Percentiles rank a stretch among this genome's conserved stretches.
These are phyloP conservation scores for Aegilops longissima DNA, from an alignment of 176 grass and related monocot genomes.

Conservation along the genomic window DNA sequence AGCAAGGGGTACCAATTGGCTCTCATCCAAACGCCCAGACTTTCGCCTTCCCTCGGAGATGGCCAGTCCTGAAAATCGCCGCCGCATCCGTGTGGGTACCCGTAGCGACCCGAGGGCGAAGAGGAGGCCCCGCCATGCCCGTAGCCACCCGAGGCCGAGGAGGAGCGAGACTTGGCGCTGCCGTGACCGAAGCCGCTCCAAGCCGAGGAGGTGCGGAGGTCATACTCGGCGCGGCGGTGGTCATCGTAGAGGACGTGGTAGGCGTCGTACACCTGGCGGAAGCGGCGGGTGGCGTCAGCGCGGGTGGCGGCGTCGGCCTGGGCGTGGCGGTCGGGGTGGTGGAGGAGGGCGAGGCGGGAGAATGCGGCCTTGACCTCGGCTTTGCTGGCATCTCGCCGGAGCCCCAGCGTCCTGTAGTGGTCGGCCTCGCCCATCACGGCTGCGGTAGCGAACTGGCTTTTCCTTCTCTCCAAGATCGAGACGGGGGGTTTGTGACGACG, in stretches of 20 bases:
- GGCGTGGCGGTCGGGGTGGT: slow-evolving; percentile 11
- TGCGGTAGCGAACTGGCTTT: background rate
- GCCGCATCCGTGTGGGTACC: background rate
- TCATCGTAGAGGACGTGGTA: slow-evolving; percentile 18
- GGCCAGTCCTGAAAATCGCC: background rate
- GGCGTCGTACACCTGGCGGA: background rate
- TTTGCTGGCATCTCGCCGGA: slow-evolving; percentile 5
- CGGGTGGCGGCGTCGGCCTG: background rate
- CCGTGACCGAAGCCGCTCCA: background rate
- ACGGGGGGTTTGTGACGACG: background rate
- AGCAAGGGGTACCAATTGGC: slow-evolving; percentile 14
- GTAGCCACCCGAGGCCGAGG: background rate
- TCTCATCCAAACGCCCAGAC: slow-evolving; percentile 7
- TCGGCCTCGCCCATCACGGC: background rate
- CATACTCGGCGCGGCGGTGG: slow-evolving; percentile 4
- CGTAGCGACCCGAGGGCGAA: background rate
- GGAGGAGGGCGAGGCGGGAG: slow-evolving; percentile 19
- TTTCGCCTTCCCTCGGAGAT: background rate
- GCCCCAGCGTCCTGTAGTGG: slow-evolving; percentile 16
- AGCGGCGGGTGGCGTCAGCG: background rate
- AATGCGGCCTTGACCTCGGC: slow-evolving; percentile 4
- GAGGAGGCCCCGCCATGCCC: background rate
- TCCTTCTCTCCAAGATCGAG: background rate
- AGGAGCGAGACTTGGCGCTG: background rate
- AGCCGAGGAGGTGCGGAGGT: background rate